Conservation (phyloP, 257 asterid genomes). For the Anisodus tanguticus region DNA sequence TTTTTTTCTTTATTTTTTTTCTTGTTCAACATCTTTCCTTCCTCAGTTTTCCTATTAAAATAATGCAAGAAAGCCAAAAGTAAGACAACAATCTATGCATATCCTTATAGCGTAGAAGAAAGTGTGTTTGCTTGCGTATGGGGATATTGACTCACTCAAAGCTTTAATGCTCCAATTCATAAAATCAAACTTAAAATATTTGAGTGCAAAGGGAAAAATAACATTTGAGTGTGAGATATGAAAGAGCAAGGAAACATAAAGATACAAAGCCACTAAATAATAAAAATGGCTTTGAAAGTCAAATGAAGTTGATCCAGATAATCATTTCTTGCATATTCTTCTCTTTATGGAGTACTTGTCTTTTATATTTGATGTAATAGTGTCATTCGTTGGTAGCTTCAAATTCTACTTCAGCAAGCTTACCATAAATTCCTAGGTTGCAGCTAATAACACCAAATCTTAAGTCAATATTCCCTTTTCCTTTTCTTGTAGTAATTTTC, state of each 20-base stretch:
- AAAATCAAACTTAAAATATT: conserved; percentile 9
- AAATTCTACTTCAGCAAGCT: not conserved
- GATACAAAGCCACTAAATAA: conserved; percentile 12
- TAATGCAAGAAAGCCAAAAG: not conserved
- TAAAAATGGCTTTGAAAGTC: conserved; percentile 20
- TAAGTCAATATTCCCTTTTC: too few relatives aligned
- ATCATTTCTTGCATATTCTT: conserved; percentile 26
- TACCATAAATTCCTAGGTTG: not conserved
- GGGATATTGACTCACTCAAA: conserved; percentile 27
- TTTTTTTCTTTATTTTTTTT: not conserved
- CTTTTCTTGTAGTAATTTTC: too few relatives aligned
- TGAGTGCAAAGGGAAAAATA: not conserved
- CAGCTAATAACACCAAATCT: too few relatives aligned
- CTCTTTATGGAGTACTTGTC: not conserved
- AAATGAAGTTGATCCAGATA: conserved; percentile 10
- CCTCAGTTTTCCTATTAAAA: not conserved
- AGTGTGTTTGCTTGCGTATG: not conserved
- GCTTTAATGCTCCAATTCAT: not conserved
- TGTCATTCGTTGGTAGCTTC: not conserved
- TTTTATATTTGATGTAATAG: not conserved
- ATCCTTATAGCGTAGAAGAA: conserved; percentile 21
- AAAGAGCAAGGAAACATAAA: conserved; percentile 18
- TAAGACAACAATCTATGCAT: not conserved
- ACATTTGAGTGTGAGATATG: not conserved
- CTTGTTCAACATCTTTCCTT: not conserved